Conservation (phyloP, 495 filamentous ascomycete genomes). For the Penicillium bovifimosum region DNA sequence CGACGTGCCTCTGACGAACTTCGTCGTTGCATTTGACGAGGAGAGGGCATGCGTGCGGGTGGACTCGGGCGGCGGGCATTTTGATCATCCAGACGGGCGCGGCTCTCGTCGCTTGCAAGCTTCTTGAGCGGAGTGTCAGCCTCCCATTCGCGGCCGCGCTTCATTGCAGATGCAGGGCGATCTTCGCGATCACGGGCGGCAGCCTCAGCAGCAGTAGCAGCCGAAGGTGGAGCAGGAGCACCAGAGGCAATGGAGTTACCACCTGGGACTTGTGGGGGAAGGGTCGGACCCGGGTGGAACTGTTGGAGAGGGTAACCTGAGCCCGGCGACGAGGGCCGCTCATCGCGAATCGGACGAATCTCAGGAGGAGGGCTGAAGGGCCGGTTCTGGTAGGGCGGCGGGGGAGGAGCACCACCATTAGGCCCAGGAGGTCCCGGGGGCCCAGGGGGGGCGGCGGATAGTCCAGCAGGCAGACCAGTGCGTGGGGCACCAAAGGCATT, state of each 20-base stretch:
- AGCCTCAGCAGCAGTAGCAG: slow-evolving; percentile 66
- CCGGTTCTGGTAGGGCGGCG: slow-evolving; percentile 52
- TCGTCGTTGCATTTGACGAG: slow-evolving; percentile 64
- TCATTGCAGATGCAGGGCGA: slow-evolving; percentile 71
- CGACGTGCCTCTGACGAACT: slow-evolving; percentile 72
- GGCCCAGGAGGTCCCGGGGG: slow-evolving; percentile 49
- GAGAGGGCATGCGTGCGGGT: slow-evolving; percentile 52
- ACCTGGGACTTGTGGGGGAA: slow-evolving; percentile 47
- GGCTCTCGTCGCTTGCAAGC: slow-evolving; percentile 78
- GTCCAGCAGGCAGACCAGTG: slow-evolving; percentile 2
- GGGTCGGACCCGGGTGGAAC: slow-evolving; percentile 64
- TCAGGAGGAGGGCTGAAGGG: slow-evolving; percentile 75
- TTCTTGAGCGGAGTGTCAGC: slow-evolving; percentile 71
- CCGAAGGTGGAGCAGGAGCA: slow-evolving; percentile 67
- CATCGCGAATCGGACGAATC: slow-evolving; percentile 79
- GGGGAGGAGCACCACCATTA: slow-evolving; percentile 43
- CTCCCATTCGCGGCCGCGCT: slow-evolving; percentile 88
- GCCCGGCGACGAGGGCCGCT: slow-evolving; percentile 76
- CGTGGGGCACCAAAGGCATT: slow-evolving; percentile 29
- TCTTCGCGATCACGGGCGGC: slow-evolving; percentile 79
- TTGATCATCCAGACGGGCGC: slow-evolving; percentile 80
- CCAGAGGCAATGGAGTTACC: slow-evolving; percentile 72
- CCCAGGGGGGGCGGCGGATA: background rate
- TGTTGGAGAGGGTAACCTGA: slow-evolving; percentile 75
- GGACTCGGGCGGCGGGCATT: slow-evolving; percentile 69